Conservation (phyloP, 768 basidiomycete species). For the Hericium coralloides region DNA sequence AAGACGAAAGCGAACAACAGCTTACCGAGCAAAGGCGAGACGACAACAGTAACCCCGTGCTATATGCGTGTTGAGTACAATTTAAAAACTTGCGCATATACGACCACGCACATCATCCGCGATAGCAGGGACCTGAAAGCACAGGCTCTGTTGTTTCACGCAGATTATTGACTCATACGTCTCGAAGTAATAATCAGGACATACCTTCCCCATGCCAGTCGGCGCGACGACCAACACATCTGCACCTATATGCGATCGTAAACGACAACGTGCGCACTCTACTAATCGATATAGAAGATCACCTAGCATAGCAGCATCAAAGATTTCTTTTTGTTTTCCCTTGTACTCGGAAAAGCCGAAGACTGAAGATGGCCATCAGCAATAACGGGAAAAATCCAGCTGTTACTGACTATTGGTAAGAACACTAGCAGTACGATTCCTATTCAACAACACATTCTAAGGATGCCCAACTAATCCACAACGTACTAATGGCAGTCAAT, state of each 20-base stretch:
- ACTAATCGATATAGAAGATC: constrained; percentile 1
- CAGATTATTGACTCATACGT: not conserved
- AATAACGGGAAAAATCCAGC: not conserved
- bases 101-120: constrained; percentile 40
- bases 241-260: constrained; percentile 30
- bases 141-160: constrained; percentile 48
- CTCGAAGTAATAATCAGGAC: not conserved
- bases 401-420: not conserved
- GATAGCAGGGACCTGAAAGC: constrained; percentile 78
- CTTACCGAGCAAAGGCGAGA: constrained; percentile 71
- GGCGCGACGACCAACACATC: constrained; percentile 80
- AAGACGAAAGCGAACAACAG: not conserved
- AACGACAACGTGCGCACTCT: not conserved
- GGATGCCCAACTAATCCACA: not conserved
- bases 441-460: not conserved
- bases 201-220: constrained; percentile 84
- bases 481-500: not conserved
- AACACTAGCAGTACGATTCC: not conserved
- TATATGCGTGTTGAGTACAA: constrained; percentile 17
- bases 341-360: constrained; percentile 65
- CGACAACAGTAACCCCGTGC: constrained; percentile 64
- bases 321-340: constrained; percentile 71
- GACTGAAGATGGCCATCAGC: constrained; percentile 29
- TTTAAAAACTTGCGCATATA: not conserved
- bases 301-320: constrained; percentile 64